Conservation (phyloP, 805 yeast species). For the Schizosaccharomyces lindneri region DNA sequence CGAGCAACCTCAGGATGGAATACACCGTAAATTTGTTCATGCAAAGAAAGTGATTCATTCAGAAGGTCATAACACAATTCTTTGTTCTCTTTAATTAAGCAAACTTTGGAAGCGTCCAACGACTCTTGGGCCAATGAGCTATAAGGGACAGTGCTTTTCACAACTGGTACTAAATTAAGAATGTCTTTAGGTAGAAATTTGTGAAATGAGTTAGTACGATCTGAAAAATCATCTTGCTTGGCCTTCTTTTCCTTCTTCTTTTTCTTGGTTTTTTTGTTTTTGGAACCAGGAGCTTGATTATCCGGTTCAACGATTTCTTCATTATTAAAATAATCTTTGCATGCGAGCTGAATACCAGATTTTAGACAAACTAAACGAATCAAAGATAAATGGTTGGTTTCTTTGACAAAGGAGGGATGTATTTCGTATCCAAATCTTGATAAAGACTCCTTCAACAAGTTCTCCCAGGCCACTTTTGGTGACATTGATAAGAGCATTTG, state of each 20-base stretch:
- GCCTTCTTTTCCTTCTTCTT: conserved; percentile 1
- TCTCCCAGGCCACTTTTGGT: too few species aligned
- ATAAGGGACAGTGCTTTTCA: conserved; percentile 44
- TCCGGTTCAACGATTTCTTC: conserved; percentile 12
- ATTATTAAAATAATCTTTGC: conserved; percentile 9
- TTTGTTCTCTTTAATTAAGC: conserved; percentile 11
- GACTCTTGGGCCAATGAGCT: conserved; percentile 53
- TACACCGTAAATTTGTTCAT: conserved; percentile 63
- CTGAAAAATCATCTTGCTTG: conserved; percentile 4
- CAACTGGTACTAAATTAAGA: conserved; percentile 42
- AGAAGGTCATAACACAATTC: conserved; percentile 39
- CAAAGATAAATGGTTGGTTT: not conserved
- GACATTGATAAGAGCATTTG: not conserved
- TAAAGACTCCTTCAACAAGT: too few species aligned
- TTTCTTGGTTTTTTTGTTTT: conserved; percentile 3
- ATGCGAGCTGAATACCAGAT: not conserved
- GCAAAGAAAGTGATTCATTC: conserved; percentile 42
- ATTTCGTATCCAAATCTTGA: too few species aligned
- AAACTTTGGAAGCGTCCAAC: conserved; percentile 16
- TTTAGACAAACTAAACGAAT: not conserved
- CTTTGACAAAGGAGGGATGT: too few species aligned
- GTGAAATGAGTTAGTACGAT: conserved; percentile 9
- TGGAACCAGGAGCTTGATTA: conserved; percentile 11
- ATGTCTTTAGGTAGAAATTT: conserved; percentile 41
- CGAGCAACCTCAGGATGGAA: conserved; percentile 60